Conservation (phyloP, 1,139 yeast genomes). For the Saccharomyces hybrid region DNA sequence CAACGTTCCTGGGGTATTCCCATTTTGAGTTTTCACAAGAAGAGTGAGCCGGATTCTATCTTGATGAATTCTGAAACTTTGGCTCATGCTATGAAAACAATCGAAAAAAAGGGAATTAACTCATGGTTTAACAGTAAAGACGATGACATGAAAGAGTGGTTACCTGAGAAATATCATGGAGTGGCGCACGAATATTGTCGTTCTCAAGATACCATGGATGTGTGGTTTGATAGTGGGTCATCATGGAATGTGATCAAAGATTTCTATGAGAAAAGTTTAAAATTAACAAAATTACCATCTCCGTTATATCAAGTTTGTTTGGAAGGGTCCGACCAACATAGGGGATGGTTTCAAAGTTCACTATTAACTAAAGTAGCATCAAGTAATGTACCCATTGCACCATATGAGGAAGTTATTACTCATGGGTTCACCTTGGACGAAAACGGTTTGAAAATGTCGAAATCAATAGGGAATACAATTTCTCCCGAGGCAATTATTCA, state of each 20-base stretch:
- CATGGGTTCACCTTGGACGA: slow-evolving; percentile 92
- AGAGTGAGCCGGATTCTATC: slow-evolving; percentile 36
- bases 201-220: slow-evolving; percentile 93
- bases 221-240: slow-evolving; percentile 97
- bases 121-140: slow-evolving; percentile 66
- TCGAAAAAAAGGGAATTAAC: slow-evolving; percentile 48
- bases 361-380: slow-evolving; percentile 66
- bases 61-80: slow-evolving; percentile 31
- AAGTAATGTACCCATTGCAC: slow-evolving; percentile 40
- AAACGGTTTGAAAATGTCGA: slow-evolving; percentile 86
- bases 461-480: slow-evolving; percentile 79
- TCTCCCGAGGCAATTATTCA: slow-evolving; percentile 59
- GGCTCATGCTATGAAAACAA: slow-evolving; percentile 26
- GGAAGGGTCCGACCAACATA: slow-evolving; percentile 95
- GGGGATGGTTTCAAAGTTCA: slow-evolving; percentile 99
- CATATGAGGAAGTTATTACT: slow-evolving; percentile 70
- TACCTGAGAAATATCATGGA: slow-evolving; percentile 43
- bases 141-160: slow-evolving; percentile 56
- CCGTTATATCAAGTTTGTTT: slow-evolving; percentile 67
- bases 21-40: slow-evolving; percentile 72
- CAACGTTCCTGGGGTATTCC: slow-evolving; percentile 99
- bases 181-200: slow-evolving; percentile 44
- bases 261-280: slow-evolving; percentile 32
- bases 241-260: slow-evolving; percentile 68
- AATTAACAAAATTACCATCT: slow-evolving; percentile 24